Base-by-base conservation (phyloP, 164 flowering plant genomes). In the Chimonanthus praecox region DNA sequence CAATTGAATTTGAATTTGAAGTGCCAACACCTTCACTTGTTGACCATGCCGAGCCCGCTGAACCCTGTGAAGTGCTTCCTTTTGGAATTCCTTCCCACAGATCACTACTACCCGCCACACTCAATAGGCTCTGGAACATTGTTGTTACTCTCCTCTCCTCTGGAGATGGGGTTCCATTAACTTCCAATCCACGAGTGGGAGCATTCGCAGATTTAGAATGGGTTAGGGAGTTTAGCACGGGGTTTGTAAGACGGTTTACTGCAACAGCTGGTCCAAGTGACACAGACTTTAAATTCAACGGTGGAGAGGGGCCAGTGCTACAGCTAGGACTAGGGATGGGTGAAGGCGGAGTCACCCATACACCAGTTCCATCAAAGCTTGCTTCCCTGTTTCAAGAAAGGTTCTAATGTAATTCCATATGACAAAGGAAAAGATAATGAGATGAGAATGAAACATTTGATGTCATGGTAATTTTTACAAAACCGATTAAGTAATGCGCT, bases 321-420 rank as follows among this genome's bases (percentile, higher is more conserved):
- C 75, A 16, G 71, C 20, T 75, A 72, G 85, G 78, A 74, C 71
- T 78, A 58, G 77, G 67, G 44, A 65, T 79, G 47, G 68, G 71
- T 18, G 81, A 65, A 33, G 80, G 75, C 48, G 81, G 67, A 54
- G 65, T 45, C n/a, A 67, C 65, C 18, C 69, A 81, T 7, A 20
- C 18, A 16, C 72, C 78, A 10, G 65, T 46, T 47, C 73, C 84
- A 68, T 81, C 81, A 65, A 64, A 64, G 67, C 61, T 80, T 62
- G 83, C 74, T 74, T 80, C 78, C 84, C 94, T 89, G 74, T 48
- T 48, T 4, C 54, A 47, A 47, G 3, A 64, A 18, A 49, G n/a
- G 1, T 6, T 45, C 21, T 7, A 18, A 20, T 0, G 33, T 49
- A 3, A 64, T 54, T 54, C 5, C 16, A 11, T 13, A 54, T 54